Evolutionary conservation across 371 early-diverging fungal species (phyloP), one percentile per base, ranked within the genome.

Genomic region (Actinomortierella ambigua): DNA sequence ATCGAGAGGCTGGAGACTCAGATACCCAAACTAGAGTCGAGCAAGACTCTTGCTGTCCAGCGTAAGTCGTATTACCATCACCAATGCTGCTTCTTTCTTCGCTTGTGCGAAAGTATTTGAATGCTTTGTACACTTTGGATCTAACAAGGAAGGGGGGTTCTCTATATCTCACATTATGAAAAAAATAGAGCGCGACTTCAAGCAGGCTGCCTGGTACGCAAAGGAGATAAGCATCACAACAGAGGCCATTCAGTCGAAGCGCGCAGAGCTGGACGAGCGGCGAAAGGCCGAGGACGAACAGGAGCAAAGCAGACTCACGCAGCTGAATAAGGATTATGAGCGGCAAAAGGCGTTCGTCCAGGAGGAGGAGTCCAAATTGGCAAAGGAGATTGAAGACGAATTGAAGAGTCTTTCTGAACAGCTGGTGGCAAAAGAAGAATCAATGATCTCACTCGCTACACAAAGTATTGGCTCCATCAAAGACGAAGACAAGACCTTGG

Each of bases 181-280:
- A 23, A 2, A 18, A 29, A 0, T 48, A 57, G 57, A 48, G 3
- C 59, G 73, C 4, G 73, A 73, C 46, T 73, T 73, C 24, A 66
- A 63, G 46, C 66, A 73, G 44, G 73, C 73, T 3, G 54, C 73
- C 9, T 57, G 55, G 2, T 59, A 41, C 41, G 66, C 73, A 20
- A 41, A 39, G 2, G 73, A 73, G 29, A 26, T 73, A 0, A 8
- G 51, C 5, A 51, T 24, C 3, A 54, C 49, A 18, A 55, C 48
- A 14, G 67, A 53, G 22, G 49, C 29, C 2, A 34, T 66, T 1
- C 18, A 11, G 15, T 43, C 50, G n/a, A 55, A 56, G 47, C 48
- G 47, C 18, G 7, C 27, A 13, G 67, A 73, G 44, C 42, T 66
- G 17, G 66, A 59, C 7, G 26, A 3, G 13, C 41, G 56, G 34